phyloP scores from a whole-genome alignment of 208 protist genomes.

The Leptomonas pyrrhocoris region DNA sequence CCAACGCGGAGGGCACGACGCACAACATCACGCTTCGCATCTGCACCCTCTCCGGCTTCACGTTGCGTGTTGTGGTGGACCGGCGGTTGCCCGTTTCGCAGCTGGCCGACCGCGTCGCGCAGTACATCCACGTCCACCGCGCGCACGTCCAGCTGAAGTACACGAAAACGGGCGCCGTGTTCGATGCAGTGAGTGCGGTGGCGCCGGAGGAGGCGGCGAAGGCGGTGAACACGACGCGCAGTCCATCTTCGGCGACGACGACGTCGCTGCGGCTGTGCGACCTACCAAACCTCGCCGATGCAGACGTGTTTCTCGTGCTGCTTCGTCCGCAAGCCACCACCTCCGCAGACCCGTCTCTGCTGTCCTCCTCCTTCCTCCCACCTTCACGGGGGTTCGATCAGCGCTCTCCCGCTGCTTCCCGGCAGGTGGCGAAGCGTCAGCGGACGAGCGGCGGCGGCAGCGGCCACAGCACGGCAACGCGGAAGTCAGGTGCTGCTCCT shows the following conservation, averaged over 20 bases:
- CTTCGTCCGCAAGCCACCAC: background rate
- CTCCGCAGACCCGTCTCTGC: background rate
- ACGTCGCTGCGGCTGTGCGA: conserved; percentile 2
- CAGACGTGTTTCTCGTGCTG: background rate
- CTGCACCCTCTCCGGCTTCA: conserved; percentile 14
- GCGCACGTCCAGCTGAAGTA: conserved; percentile 15
- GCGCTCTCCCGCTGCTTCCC: too few species aligned
- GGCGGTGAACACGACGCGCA: too few species aligned
- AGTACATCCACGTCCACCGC: conserved; percentile 3
- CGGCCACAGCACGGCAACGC: too few species aligned
- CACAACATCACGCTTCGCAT: conserved; percentile 3
- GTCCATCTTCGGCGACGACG: too few species aligned
- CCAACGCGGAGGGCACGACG: background rate
- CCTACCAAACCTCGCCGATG: background rate
- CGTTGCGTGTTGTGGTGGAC: conserved; percentile 11
- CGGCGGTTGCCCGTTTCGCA: background rate
- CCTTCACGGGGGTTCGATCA: too few species aligned
- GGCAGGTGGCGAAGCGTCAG: too few species aligned
- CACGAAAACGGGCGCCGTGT: background rate
- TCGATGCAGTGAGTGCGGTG: background rate
- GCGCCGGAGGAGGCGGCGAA: background rate
- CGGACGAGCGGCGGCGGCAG: too few species aligned
- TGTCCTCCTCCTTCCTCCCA: too few species aligned
- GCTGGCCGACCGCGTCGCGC: conserved; percentile 10
- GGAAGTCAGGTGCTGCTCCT: too few species aligned